phyloP scores from a whole-genome alignment of 2,329 filamentous ascomycete genomes.

The Xylariaceae sp. region DNA sequence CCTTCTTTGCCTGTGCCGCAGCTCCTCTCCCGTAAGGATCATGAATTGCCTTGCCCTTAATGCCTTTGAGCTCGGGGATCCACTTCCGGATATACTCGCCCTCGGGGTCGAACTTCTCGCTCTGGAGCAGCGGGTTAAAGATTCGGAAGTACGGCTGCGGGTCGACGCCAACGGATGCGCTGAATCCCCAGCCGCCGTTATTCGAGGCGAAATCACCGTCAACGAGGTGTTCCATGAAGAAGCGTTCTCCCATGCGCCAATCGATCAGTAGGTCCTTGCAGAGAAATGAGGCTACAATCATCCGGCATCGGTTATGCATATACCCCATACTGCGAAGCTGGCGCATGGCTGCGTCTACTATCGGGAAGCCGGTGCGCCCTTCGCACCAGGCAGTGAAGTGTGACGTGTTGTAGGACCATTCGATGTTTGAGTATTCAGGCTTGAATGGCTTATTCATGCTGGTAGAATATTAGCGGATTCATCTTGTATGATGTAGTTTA shows the following conservation, averaged over 20 bases:
- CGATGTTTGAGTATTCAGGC: slow-evolving; percentile 80
- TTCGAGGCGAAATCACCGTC: slow-evolving; percentile 84
- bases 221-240: slow-evolving; percentile 82
- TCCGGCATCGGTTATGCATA: slow-evolving; percentile 87
- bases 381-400: slow-evolving; percentile 77
- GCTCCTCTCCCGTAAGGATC: slow-evolving; percentile 77
- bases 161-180: slow-evolving; percentile 66
- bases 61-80: slow-evolving; percentile 74
- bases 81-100: slow-evolving; percentile 84
- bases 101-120: slow-evolving; percentile 81
- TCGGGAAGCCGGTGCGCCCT: slow-evolving; percentile 79
- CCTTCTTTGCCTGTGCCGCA: slow-evolving; percentile 63
- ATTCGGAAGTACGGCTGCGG: slow-evolving; percentile 91
- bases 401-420: slow-evolving; percentile 77
- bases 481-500: background rate
- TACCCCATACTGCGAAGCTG: slow-evolving; percentile 72
- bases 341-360: slow-evolving; percentile 87
- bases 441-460: slow-evolving; percentile 73
- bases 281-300: slow-evolving; percentile 83
- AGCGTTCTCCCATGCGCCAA: slow-evolving; percentile 81
- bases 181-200: slow-evolving; percentile 67
- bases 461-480: slow-evolving; percentile 23
- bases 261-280: slow-evolving; percentile 82
- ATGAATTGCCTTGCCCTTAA: slow-evolving; percentile 75
- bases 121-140: slow-evolving; percentile 86